Evolutionary conservation across 2,329 filamentous ascomycete species (phyloP), one percentile per base, ranked within the genome.

Genomic region (Penicillium crustosum): DNA sequence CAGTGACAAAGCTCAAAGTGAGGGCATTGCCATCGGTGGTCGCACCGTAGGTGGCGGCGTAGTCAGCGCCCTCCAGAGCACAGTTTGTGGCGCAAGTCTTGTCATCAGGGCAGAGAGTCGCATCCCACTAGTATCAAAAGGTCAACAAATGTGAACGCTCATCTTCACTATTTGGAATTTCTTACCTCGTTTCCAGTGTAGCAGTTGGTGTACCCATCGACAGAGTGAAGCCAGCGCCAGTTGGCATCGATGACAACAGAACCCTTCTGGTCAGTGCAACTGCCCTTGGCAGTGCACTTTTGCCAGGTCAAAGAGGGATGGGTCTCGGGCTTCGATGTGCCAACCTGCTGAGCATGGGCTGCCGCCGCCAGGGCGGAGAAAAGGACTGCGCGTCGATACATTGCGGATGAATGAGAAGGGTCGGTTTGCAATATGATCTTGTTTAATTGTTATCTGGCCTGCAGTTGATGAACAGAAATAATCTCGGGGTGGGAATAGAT

Each of bases 201-300:
- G 77, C 83, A 85, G 75, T 86, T 86, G 65, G 77, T 81, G 61
- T 77, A 80, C 43, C 78, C 77, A 6, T 69, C 65, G 41, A 73
- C 77, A 35, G 73, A 71, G 70, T 85, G 82, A 50, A 83, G 70
- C 83, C 83, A 85, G 53, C 83, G 78, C 82, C 82, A 86, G 74
- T 85, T 85, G 60, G 81, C 66, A 65, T 86, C 83, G 64, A 87
- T 73, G 53, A 82, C 82, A 50, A 87, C 77, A 36, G 78, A 80
- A 42, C 80, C 82, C 41, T 68, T 65, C 63, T 82, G 81, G 2
- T 70, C 83, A 27, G 74, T 79, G 75, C 84, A 87, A 33, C 73
- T 75, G 51, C 82, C 81, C 55, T 73, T 75, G 23, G 73, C 67
- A 36, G 81, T 79, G 73, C 84, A 87, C 60, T 76, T 77, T 59